Evolutionary conservation across 2,329 filamentous ascomycete species (phyloP).

Genomic region (Nemania sp.): DNA sequence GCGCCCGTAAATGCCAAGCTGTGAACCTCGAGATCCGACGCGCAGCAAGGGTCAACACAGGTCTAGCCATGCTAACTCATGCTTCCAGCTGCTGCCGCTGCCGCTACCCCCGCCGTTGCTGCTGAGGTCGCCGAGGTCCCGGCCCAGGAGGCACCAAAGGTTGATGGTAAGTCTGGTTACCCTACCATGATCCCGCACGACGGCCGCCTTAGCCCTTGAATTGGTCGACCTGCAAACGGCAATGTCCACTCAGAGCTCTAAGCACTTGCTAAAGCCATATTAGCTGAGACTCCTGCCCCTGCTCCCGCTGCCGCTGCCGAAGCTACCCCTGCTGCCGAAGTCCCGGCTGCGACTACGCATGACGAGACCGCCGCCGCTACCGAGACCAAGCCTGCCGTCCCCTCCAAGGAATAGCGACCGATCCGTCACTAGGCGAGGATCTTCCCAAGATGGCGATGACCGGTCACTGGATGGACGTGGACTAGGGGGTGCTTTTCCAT

Average conservation of each 20-base stretch:
- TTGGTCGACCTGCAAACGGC: background rate
- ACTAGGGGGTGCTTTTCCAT: conserved; percentile 6
- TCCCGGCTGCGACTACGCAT: conserved; percentile 23
- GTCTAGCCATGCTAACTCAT: conserved; percentile 12
- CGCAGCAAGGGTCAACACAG: background rate
- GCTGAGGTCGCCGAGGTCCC: background rate
- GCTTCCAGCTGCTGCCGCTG: conserved; percentile 10
- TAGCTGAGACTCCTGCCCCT: background rate
- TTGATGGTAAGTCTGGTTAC: conserved; percentile 34
- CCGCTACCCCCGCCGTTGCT: conserved; percentile 3
- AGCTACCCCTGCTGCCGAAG: background rate
- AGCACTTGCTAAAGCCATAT: conserved; percentile 21
- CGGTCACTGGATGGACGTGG: conserved; percentile 8
- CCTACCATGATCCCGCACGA: conserved; percentile 4
- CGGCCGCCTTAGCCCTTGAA: background rate
- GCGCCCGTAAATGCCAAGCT: background rate
- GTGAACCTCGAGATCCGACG: background rate
- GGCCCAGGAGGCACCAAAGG: no score
- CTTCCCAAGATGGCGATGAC: conserved; percentile 4
- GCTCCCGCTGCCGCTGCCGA: conserved; percentile 6
- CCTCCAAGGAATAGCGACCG: conserved; percentile 6
- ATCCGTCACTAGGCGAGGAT: background rate
- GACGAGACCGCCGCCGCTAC: conserved; percentile 25
- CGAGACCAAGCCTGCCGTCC: conserved; percentile 21
- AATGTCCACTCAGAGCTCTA: background rate